phyloP scores from a whole-genome alignment of 192 early-diverging fungal genomes.

The Backusella macrospora region DNA sequence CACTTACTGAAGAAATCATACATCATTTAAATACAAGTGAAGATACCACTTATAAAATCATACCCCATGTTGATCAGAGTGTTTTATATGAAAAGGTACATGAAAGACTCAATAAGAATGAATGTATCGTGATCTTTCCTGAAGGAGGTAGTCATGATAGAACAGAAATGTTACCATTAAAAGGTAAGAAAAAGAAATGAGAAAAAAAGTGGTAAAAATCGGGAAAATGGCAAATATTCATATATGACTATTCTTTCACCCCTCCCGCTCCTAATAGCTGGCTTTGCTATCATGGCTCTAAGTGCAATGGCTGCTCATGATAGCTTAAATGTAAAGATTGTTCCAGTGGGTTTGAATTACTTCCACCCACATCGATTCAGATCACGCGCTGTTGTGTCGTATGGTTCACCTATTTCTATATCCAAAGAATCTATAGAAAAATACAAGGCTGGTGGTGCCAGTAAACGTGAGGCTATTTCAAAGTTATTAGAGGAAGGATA shows the following conservation, averaged over 20 bases:
- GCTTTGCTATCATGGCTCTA: slow-evolving; percentile 80
- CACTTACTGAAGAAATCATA: slow-evolving; percentile 68
- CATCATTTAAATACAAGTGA: slow-evolving; percentile 47
- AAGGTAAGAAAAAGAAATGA: slow-evolving; percentile 49
- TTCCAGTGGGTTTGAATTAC: slow-evolving; percentile 88
- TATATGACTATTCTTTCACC: background rate
- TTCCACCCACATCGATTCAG: slow-evolving; percentile 95
- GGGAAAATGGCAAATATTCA: background rate
- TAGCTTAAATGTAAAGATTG: slow-evolving; percentile 83
- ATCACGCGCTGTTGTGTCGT: slow-evolving; percentile 93
- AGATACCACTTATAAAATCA: slow-evolving; percentile 47
- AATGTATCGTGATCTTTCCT: slow-evolving; percentile 96
- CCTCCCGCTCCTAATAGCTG: slow-evolving; percentile 45
- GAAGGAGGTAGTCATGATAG: slow-evolving; percentile 98
- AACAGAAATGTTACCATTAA: slow-evolving; percentile 91
- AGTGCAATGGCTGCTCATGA: slow-evolving; percentile 87
- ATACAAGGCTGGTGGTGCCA: slow-evolving; percentile 78
- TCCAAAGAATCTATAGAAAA: slow-evolving; percentile 74
- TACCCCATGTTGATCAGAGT: slow-evolving; percentile 88
- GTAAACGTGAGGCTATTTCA: slow-evolving; percentile 79
- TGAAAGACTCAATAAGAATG: slow-evolving; percentile 65
- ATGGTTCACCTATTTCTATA: slow-evolving; percentile 85
- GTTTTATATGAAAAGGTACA: slow-evolving; percentile 83
- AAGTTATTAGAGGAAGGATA: slow-evolving; percentile 72
- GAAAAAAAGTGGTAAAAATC: background rate